Evolutionary conservation across 2,329 filamentous ascomycete genomes (phyloP).

Genomic region (Sarocladium brachiariae): DNA sequence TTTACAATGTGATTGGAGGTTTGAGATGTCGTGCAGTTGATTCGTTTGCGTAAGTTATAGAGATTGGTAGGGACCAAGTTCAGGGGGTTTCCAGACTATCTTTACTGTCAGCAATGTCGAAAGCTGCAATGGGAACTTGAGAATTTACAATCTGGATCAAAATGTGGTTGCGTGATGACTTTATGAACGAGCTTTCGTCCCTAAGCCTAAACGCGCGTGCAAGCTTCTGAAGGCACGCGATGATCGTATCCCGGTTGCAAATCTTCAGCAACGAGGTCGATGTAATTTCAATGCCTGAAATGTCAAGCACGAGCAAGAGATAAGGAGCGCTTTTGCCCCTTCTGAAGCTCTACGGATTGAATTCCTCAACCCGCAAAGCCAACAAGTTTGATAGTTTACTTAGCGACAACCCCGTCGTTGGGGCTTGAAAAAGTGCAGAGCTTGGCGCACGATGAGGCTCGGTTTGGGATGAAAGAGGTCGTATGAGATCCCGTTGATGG

Average conservation of each 20-base stretch:
- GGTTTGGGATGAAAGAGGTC: neutral
- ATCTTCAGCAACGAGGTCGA: neutral
- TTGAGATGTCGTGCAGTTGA: neutral
- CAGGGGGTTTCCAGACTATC: too few relatives aligned
- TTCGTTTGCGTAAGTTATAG: too few relatives aligned
- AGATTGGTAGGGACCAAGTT: too few relatives aligned
- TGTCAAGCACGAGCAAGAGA: slow-evolving; percentile 5
- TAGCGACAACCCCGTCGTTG: slow-evolving; percentile 41
- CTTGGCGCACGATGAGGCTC: slow-evolving; percentile 4
- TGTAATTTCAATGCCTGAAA: neutral
- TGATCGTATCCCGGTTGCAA: neutral
- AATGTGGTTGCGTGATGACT: too few relatives aligned
- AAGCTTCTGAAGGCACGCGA: neutral
- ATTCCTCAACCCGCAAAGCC: slow-evolving; percentile 16
- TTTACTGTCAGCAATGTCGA: too few relatives aligned
- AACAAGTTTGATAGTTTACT: slow-evolving; percentile 28
- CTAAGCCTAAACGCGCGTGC: neutral
- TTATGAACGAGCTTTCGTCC: neutral
- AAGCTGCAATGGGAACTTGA: too few relatives aligned
- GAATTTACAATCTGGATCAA: too few relatives aligned
- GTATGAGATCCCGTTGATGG: slow-evolving; percentile 1
- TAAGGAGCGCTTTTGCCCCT: slow-evolving; percentile 14
- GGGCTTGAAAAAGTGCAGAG: slow-evolving; percentile 34
- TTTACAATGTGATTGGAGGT: neutral
- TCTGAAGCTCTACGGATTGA: slow-evolving; percentile 6